Conservation (phyloP, 2,329 filamentous ascomycete genomes). For the Cercospora canescens region DNA sequence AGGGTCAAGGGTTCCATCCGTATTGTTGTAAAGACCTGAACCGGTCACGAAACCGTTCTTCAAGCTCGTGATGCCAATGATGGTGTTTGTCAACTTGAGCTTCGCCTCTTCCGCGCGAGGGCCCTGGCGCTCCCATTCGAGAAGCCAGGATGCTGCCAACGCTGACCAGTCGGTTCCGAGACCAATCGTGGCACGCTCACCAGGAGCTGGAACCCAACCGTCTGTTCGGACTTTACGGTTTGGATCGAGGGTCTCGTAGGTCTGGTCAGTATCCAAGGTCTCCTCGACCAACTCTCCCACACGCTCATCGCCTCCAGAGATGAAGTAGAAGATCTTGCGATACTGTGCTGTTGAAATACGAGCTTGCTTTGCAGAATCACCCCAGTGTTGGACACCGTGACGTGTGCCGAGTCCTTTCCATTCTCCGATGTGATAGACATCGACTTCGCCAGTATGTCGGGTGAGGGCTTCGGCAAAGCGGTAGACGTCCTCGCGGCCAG, state of each 20-base stretch:
- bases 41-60: conserved; percentile 62
- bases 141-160: conserved; percentile 58
- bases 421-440: conserved; percentile 60
- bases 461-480: conserved; percentile 60
- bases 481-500: conserved; percentile 58
- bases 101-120: conserved; percentile 55
- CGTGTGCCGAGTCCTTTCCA: conserved; percentile 63
- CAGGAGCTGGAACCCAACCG: conserved; percentile 48
- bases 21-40: conserved; percentile 52
- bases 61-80: conserved; percentile 54
- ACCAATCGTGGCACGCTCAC: conserved; percentile 49
- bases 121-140: conserved; percentile 61
- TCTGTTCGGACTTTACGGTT: conserved; percentile 60
- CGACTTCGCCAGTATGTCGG: conserved; percentile 61
- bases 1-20: conserved; percentile 52
- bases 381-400: conserved; percentile 63
- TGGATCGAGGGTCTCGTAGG: conserved; percentile 57
- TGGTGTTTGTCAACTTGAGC: conserved; percentile 51
- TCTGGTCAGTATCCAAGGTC: conserved; percentile 54
- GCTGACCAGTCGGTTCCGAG: conserved; percentile 62
- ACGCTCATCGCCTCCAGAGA: conserved; percentile 58
- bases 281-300: conserved; percentile 57
- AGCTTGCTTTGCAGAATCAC: conserved; percentile 62
- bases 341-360: conserved; percentile 61
- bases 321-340: conserved; percentile 58